Evolutionary conservation across 1,284 basidiomycete species (phyloP), one percentile per base, ranked within the genome.

Genomic region (Schizophyllum commune): DNA sequence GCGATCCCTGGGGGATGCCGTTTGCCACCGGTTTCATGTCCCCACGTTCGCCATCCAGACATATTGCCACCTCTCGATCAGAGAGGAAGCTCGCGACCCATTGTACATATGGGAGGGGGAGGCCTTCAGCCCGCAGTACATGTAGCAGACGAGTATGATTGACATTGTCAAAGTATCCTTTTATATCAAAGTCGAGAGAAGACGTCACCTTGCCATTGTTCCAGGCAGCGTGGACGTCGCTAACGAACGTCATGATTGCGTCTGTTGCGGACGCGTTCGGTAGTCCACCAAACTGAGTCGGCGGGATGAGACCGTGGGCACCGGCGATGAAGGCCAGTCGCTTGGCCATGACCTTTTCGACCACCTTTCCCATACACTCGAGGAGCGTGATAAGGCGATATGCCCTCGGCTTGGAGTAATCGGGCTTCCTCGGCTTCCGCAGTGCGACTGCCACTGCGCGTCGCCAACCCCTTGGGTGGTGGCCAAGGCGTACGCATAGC

Each of bases 141-240:
- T 58, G 39, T 0, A 65, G 52, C n/a, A 65, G 54, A 11, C 60
- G 58, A 58, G 58, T 32, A 58, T 73, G 71, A 59, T 72, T 70
- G 21, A 73, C 66, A 60, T 64, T 65, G 63, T 72, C 68, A 61
- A 73, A 73, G 61, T 66, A 72, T 0, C 71, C 71, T 58, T 68
- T 69, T 15, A 73, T 71, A 52, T 73, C 67, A 56, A 73, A 69
- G 0, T 68, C 69, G 5, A 72, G 65, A 0, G 66, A 65, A 0
- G 69, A 68, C 3, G 69, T 66, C 5, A 65, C 66, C 27, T 63
- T 60, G 2, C 62, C 60, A 27, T 68, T 47, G 52, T 69, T 67
- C 63, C 66, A 65, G 9, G 67, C 70, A 1, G 68, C 64, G 15
- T 72, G 59, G 0, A 72, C 62, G 56, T 72, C 71, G 54, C 72